Base-by-base conservation (phyloP, 2,329 filamentous ascomycete genomes). In the Teratosphaeria zuluensis region DNA sequence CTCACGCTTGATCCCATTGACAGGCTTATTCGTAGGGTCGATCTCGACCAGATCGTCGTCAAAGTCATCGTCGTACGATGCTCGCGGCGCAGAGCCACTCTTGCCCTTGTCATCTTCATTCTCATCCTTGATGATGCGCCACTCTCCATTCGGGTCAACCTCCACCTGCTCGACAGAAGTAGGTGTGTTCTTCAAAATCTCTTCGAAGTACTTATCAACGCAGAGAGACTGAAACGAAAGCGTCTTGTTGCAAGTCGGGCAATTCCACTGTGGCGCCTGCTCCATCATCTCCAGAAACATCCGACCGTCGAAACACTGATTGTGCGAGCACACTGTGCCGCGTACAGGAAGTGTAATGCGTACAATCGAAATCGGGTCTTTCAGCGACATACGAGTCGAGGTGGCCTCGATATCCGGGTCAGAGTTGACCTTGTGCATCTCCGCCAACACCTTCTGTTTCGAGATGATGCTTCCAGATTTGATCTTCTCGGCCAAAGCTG, bases 241-340 rank as follows among this genome's bases (percentile, higher is more conserved):
- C 0, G 83, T 75, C 69, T 92, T 95, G 73, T 87, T 92, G 77
- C 94, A 99, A 24, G 96, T 87, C 0, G 94, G 94, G 68, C 94
- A 99, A n/a, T 85, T 80, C 94, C 94, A 99, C 19, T 94, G 95
- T 0, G 94, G 94, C 0, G 90, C 92, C 76, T 99, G 94, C 71
- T 97, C 91, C 71, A 97, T 92, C 31, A 99, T 77, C 67, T 96
- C 90, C 21, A 99, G 80, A 70, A 96, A 99, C 1, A 90, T 95
- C 2, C 84, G 87, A 2, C 89, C 92, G 72, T 99, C 94, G 66
- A 97, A 99, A 71, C 94, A 99, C 70, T 95, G 90, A 30, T 94
- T 89, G 72, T 99, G 94, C 2, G 84, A 87, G 75, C 94, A 99
- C 35, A 85, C 76, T 2, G 84, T 80, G 3, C 89, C 89, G 35